These are phyloP conservation scores for Kluyveromyces sp. DNA, from an alignment of 1,139 yeast genomes.

Conservation along the genomic window DNA sequence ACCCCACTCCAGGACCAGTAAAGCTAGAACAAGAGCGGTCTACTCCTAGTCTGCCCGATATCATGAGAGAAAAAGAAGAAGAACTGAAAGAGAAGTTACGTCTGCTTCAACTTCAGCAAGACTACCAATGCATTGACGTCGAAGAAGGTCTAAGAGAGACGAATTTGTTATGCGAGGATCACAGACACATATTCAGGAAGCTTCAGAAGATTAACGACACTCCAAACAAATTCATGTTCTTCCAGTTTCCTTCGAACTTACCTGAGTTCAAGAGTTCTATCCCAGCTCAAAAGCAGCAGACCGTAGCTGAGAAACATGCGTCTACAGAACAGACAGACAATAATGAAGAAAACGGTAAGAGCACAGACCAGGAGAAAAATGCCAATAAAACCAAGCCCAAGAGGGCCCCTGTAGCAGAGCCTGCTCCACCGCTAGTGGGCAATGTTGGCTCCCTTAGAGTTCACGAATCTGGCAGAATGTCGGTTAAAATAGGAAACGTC, in stretches of 20 bases:
- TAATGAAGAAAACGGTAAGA: conserved; percentile 4
- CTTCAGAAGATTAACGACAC: conserved; percentile 32
- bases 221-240: conserved; percentile 42
- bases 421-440: conserved; percentile 40
- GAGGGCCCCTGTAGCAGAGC: neutral
- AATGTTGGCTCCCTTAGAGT: conserved; percentile 64
- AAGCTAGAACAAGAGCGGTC: conserved; percentile 33
- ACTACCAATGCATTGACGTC: conserved; percentile 26
- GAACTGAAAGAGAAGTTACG: conserved; percentile 27
- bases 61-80: conserved; percentile 26
- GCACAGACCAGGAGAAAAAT: conserved; percentile 9
- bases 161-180: conserved; percentile 32
- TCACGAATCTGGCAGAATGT: conserved; percentile 74
- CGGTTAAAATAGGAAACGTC: conserved; percentile 66
- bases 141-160: conserved; percentile 34
- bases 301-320: conserved; percentile 12
- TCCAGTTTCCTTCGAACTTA: conserved; percentile 66
- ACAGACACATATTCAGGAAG: conserved; percentile 31
- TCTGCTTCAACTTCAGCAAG: conserved; percentile 23
- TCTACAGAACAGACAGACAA: conserved; percentile 8
- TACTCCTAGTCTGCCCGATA: conserved; percentile 23
- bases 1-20: conserved; percentile 26
- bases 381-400: conserved; percentile 3
- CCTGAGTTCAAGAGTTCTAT: conserved; percentile 45
- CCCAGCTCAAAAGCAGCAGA: conserved; percentile 18